These are phyloP conservation scores for Isatis tinctoria DNA, from an alignment of 345 rosid species.

Conservation along the genomic window DNA sequence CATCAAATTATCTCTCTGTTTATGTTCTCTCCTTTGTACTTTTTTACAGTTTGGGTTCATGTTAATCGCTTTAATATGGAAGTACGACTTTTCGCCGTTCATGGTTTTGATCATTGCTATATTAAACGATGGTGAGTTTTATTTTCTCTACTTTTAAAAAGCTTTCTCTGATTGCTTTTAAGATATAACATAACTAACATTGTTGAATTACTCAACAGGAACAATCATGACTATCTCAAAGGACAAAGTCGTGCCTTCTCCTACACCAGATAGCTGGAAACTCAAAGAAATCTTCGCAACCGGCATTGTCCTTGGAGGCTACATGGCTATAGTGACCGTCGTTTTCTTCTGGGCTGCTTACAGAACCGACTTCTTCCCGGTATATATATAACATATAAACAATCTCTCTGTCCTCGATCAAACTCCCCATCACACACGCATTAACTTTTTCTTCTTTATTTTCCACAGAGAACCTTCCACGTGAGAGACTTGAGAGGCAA, in stretches of 20 bases:
- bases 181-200: background rate
- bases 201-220: constrained; percentile 36
- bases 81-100: constrained; percentile 86
- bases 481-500: constrained; percentile 42
- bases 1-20: background rate
- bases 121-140: constrained; percentile 72
- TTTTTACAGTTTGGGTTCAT: constrained; percentile 72
- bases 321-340: constrained; percentile 79
- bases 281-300: constrained; percentile 90
- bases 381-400: constrained; percentile 27
- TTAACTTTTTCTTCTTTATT: background rate
- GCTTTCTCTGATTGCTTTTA: background rate
- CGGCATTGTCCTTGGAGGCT: constrained; percentile 75
- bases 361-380: constrained; percentile 63
- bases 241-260: constrained; percentile 94
- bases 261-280: constrained; percentile 95
- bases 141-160: background rate
- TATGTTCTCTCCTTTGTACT: background rate
- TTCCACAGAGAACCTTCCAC: constrained; percentile 55
- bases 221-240: constrained; percentile 95
- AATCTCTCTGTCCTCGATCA: background rate
- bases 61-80: constrained; percentile 87
- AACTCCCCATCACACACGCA: background rate
- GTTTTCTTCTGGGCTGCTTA: constrained; percentile 78
- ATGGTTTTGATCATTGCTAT: constrained; percentile 96